Evolutionary conservation across 306 rosid species (phyloP).

Genomic region (Quercus aquifolioides): DNA sequence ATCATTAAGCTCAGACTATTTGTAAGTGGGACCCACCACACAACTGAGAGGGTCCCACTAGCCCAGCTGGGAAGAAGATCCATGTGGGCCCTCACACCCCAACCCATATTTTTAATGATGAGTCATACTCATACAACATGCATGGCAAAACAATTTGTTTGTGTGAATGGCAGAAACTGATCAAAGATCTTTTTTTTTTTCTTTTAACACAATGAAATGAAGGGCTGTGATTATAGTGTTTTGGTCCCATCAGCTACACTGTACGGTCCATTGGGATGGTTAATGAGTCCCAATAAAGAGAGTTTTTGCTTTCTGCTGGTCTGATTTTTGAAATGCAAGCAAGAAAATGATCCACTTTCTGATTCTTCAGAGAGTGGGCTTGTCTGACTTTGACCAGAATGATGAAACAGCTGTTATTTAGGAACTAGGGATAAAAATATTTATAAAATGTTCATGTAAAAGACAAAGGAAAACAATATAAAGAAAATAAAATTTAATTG

Average conservation of each 20-base stretch:
- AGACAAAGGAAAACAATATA: background rate
- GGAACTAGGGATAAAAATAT: background rate
- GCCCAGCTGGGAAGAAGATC: constrained; percentile 56
- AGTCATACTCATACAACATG: background rate
- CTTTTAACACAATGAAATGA: background rate
- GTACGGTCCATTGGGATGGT: constrained; percentile 23
- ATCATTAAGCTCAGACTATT: constrained; percentile 43
- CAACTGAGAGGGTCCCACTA: no score
- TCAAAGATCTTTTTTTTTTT: no score
- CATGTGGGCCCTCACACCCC: constrained; percentile 37
- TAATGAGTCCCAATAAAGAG: constrained; percentile 74
- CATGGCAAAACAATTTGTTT: background rate
- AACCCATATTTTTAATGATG: constrained; percentile 15
- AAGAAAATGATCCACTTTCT: constrained; percentile 42
- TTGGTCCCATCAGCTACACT: constrained; percentile 15
- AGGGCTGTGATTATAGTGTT: constrained; percentile 10
- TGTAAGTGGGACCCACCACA: constrained; percentile 21
- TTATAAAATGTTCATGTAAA: background rate
- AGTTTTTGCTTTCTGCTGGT: constrained; percentile 21
- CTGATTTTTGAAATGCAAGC: constrained; percentile 28
- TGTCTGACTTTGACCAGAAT: constrained; percentile 57
- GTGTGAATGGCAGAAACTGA: no score
- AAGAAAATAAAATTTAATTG: background rate
- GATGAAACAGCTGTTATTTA: constrained; percentile 35
- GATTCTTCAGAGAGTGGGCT: constrained; percentile 41